Evolutionary conservation across 768 basidiomycete genomes (phyloP), one percentile per base, ranked within the genome.

Genomic region (Galerina marginata): DNA sequence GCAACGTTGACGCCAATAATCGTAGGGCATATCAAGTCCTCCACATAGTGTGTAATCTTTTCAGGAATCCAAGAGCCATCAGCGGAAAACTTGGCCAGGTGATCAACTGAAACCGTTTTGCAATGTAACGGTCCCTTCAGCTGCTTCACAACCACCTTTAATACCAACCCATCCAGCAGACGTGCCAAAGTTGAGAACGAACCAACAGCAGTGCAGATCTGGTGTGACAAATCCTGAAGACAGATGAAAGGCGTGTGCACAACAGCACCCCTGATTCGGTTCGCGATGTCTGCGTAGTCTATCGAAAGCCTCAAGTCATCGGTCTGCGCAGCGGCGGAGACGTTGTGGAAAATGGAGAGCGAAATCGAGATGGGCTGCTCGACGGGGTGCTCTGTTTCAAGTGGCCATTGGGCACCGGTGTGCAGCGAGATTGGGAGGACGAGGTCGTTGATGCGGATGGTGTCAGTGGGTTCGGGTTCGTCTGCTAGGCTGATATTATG

Each of bases 1-100:
- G 79, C 81, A 5, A 81, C 77, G 63, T 91, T 84, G 40, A 94
- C 75, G 2, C 93, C 92, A 23, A 95, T 77, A 52, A 93, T 81
- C 12, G 82, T 76, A 6, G 77, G 74, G 39, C 86, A 83, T 4
- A 74, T 67, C 9, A 95, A 72, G 47, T 79, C 78, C 12, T 73
- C 62, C 38, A 81, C 59, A 57, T 71, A 55, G 58, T 71, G 70
- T 9, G 61, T 47, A 37, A 74, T 50, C 23, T 62, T 58, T 12
- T 58, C 56, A 4, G 68, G 39, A 6, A 55, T 62, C 75, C 74
- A 71, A 15, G 62, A 57, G 23, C 57, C 20, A 55, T 66, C 25
- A 23, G 51, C 33, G 9, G 50, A 40, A 56, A 69, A 61, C 10
- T 60, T 69, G 40, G 75, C 71, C 10, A 69, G 68, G 29, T 80